A percentile compares a stretch with the other conserved stretches of the same genome.
Conservation (phyloP, 352 stramenopile species). For the Nannochloropsis limnetica region DNA sequence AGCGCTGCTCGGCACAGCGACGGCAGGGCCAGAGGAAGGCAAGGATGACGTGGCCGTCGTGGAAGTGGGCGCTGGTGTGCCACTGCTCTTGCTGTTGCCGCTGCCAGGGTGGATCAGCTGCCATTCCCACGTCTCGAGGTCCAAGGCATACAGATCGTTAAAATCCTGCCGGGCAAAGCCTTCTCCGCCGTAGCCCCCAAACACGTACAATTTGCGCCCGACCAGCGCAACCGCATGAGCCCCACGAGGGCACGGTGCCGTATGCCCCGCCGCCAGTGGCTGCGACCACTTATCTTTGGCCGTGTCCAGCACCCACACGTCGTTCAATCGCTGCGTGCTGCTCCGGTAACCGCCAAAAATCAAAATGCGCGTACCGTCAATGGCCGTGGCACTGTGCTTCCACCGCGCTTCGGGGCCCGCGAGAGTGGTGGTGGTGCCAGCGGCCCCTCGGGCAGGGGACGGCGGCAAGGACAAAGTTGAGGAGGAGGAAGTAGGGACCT, state of each 20-base stretch:
- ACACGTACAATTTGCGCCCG: constrained; percentile 76
- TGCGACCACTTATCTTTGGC: constrained; percentile 76
- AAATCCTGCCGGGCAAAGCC: constrained; percentile 85
- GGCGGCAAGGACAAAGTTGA: neutral
- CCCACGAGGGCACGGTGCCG: constrained; percentile 69
- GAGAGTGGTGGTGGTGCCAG: neutral
- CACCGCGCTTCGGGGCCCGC: constrained; percentile 46
- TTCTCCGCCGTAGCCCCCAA: constrained; percentile 89
- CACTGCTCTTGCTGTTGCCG: neutral
- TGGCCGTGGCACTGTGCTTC: constrained; percentile 76
- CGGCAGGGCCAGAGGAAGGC: neutral
- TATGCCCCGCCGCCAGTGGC: constrained; percentile 63
- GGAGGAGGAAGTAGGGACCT: constrained; percentile 48
- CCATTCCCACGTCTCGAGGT: constrained; percentile 80
- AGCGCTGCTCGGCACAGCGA: neutral
- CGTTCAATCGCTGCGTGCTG: constrained; percentile 74
- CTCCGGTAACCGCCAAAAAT: constrained; percentile 86
- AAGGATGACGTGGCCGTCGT: neutral
- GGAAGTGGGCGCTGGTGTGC: neutral
- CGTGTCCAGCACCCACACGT: constrained; percentile 89
- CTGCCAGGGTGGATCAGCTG: constrained; percentile 57
- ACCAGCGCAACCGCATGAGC: constrained; percentile 77
- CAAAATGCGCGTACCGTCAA: constrained; percentile 63
- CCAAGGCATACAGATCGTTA: constrained; percentile 80
- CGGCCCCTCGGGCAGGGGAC: neutral